phyloP scores from a whole-genome alignment of 495 filamentous ascomycete genomes.

The Podospora pseudocomata region DNA sequence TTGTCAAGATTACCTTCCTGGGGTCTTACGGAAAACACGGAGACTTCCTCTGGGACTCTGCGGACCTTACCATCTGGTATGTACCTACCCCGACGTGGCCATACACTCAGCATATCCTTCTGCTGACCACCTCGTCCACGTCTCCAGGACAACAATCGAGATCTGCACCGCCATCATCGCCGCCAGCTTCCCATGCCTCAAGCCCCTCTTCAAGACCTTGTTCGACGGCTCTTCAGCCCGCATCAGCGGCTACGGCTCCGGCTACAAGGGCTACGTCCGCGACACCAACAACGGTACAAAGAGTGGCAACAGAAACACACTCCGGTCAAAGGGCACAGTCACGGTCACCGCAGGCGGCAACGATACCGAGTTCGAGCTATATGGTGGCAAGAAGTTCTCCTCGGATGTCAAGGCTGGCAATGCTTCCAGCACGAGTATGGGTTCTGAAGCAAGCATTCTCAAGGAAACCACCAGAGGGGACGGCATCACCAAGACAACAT shows the following conservation, averaged over 20 bases:
- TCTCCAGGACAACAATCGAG: constrained; percentile 19
- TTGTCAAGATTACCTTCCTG: constrained; percentile 44
- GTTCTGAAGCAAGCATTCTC: constrained; percentile 21
- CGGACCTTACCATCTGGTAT: constrained; percentile 36
- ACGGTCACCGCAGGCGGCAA: not conserved
- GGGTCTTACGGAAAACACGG: constrained; percentile 36
- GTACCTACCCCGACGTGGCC: not conserved
- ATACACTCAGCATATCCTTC: no score
- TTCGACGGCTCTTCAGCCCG: constrained; percentile 14
- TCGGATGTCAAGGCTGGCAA: constrained; percentile 10
- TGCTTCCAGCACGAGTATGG: not conserved
- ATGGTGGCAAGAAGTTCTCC: constrained; percentile 5
- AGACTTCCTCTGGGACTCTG: constrained; percentile 46
- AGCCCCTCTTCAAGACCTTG: constrained; percentile 22
- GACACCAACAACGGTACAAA: not conserved
- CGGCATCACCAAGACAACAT: not conserved
- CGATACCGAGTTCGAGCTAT: constrained; percentile 15
- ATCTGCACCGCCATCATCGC: constrained; percentile 23
- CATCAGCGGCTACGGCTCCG: constrained; percentile 8
- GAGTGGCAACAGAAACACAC: not conserved
- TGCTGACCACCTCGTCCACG: not conserved
- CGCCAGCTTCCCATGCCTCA: constrained; percentile 19
- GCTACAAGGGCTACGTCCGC: constrained; percentile 16
- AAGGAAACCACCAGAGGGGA: not conserved
- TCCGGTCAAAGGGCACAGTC: not conserved